Base-by-base conservation (phyloP, 2,329 filamentous ascomycete genomes). In the Aquanectria penicillioides region DNA sequence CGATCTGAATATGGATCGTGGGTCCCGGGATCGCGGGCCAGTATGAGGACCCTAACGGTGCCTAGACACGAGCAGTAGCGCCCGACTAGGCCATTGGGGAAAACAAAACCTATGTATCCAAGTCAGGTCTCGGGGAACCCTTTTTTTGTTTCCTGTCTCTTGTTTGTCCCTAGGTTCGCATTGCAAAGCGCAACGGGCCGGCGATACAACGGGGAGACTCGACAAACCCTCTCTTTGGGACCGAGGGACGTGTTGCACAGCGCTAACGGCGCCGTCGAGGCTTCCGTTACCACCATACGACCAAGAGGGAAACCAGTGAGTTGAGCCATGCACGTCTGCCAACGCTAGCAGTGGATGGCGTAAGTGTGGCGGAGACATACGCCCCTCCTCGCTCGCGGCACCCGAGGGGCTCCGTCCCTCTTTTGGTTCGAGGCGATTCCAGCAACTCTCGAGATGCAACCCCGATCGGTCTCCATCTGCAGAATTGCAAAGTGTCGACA, bases 21-120 rank as follows among this genome's bases (percentile, higher is more conserved):
- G 65, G 41, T 63, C 61, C 65, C 63, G 49, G 62, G 50, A 65
- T 60, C 63, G 55, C 57, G 67, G 65, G 23, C 64, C 56, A 68
- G 51, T 41, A 28, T 25, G 53, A 57, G 67, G 57, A 66, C 65
- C 67, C 60, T 69, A 66, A 59, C 52, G 34, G 57, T 65, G 29
- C 26, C 25, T 50, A 37, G 37, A 38, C 34, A 25, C 17, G 33
- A 8, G 37, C 37, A 43, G 25, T 68, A 69, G 66, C 63, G 66
- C 58, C 62, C 58, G 58, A 57, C n/a, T n/a, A n/a, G n/a, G n/a
- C n/a, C n/a, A n/a, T n/a, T n/a, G n/a, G n/a, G n/a, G n/a, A n/a
- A n/a, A n/a, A n/a, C n/a, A n/a, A n/a, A n/a, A n/a, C n/a, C n/a
- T n/a, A n/a, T n/a, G n/a, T n/a, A n/a, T n/a, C n/a, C n/a, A n/a